Base-by-base conservation (phyloP, 139 green algal species). In the Auxenochlorella pyrenoidosa region DNA sequence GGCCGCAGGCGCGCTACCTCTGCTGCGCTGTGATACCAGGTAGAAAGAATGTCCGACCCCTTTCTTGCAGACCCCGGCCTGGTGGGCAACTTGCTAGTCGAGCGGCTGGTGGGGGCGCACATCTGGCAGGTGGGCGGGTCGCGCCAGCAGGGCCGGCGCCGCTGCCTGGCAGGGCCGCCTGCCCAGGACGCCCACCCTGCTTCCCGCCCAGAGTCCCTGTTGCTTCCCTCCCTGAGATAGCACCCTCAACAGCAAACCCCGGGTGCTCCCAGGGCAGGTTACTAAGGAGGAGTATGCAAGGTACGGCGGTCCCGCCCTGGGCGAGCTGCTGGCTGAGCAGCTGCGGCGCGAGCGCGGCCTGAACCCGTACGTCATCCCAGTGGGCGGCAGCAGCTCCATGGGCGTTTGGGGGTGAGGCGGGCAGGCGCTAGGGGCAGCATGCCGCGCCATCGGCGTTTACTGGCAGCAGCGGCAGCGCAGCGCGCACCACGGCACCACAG, bases 271-370 rank as follows among this genome's bases (percentile, higher is more conserved):
- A 36, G 38, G 22, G 59, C 63, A 86, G 66, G 82, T 98, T 26
- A 97, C 95, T 1, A 99, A 99, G 80, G 94, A 98, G 88, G 97
- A 99, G 92, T 99, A 99, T 87, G 85, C 80, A 16, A 58, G 24
- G 13, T 21, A 92, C 21, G 96, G 97, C 40, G 92, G 89, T 34
- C 51, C 82, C 24, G 87, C 83, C 21, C 88, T 99, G 65, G 86
- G 89, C 15, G 65, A 91, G 80, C 51, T 89, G 44, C 90, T 98
- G 40, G 87, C 51, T 10, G 41, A 84, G 12, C 43, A 96, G 90
- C 92, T 99, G 86, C 82, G 82, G 43, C 8, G 24, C 2, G 60
- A 75, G 63, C 40, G 96, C 5, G 97, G 97, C 22, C 54, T 81
- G 22, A 93, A 93, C 41, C 97, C 97, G 0, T 99, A 96, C 81